A percentile compares a stretch with the other conserved stretches of the same genome.
These are phyloP conservation scores for Populus hybrid DNA, from an alignment of 441 rosid species.

Conservation along the genomic window DNA sequence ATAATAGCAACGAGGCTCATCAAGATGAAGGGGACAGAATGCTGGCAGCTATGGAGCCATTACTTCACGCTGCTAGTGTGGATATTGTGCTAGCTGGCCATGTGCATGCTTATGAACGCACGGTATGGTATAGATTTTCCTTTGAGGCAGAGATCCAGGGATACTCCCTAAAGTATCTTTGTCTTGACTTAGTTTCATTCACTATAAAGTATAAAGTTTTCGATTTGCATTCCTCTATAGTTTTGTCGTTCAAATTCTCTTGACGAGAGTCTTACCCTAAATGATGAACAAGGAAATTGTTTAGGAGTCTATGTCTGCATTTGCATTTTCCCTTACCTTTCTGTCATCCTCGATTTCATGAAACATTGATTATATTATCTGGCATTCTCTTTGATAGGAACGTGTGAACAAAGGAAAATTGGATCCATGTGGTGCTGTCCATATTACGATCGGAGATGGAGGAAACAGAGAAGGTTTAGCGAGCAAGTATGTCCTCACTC, in stretches of 20 bases:
- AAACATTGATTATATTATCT: constrained; percentile 12
- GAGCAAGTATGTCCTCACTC: constrained; percentile 46
- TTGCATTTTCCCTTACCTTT: background rate
- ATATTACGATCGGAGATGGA: constrained; percentile 96
- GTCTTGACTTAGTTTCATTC: background rate
- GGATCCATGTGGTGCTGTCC: constrained; percentile 78
- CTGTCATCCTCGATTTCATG: constrained; percentile 1
- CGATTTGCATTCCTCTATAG: background rate
- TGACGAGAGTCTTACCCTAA: background rate
- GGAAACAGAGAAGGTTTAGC: constrained; percentile 97
- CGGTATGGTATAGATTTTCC: constrained; percentile 42
- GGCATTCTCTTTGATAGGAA: constrained; percentile 43
- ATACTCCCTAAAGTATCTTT: background rate
- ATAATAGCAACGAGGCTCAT: constrained; percentile 85
- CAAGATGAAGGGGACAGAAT: constrained; percentile 77
- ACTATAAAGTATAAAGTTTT: background rate
- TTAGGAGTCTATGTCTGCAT: background rate
- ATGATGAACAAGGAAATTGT: background rate
- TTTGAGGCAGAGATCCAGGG: background rate
- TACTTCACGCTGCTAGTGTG: constrained; percentile 73
- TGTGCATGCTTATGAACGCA: constrained; percentile 96
- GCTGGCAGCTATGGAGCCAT: constrained; percentile 87
- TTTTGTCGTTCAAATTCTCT: background rate
- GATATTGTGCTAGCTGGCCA: constrained; percentile 85
- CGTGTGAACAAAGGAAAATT: constrained; percentile 67